These are phyloP conservation scores for Psilocybe mexicana DNA, from an alignment of 1,284 basidiomycete genomes.

Conservation along the genomic window DNA sequence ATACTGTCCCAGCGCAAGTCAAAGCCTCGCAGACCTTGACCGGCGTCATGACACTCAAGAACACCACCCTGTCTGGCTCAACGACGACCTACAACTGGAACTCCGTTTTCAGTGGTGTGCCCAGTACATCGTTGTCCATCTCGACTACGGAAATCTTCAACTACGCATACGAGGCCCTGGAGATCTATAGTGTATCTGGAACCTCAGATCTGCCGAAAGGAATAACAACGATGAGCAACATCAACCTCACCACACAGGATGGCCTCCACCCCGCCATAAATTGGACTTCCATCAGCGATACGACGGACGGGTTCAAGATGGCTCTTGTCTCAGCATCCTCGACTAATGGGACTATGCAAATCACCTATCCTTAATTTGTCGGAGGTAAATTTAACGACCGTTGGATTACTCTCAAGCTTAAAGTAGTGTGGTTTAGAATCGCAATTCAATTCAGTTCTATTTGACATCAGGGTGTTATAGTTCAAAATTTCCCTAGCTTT, in stretches of 20 bases:
- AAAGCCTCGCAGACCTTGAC: constrained; percentile 10
- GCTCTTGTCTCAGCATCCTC: constrained; percentile 9
- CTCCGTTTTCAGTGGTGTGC: constrained; percentile 9
- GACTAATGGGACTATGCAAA: constrained; percentile 13
- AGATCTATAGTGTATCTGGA: constrained; percentile 14
- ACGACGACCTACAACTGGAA: constrained; percentile 14
- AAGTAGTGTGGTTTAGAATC: no score
- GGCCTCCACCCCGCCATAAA: constrained; percentile 8
- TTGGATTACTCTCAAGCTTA: no score
- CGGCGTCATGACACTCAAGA: constrained; percentile 13
- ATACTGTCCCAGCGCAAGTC: constrained; percentile 14
- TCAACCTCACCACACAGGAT: constrained; percentile 9
- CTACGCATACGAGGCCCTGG: constrained; percentile 17
- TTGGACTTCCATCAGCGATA: constrained; percentile 17
- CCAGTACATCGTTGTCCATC: constrained; percentile 10
- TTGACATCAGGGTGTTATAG: no score
- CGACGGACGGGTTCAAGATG: constrained; percentile 12
- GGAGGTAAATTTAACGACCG: not conserved
- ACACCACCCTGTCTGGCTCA: constrained; percentile 4
- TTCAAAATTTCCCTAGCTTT: no score
- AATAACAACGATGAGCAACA: constrained; percentile 14
- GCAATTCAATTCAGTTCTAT: no score
- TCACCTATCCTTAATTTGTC: constrained; percentile 10
- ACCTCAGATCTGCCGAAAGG: constrained; percentile 15
- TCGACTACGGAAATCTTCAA: constrained; percentile 14